A percentile compares a stretch with the other conserved stretches of the same genome.
These are phyloP conservation scores for Phialophora verrucosa DNA, from an alignment of 2,329 filamentous ascomycete species.

Conservation along the genomic window DNA sequence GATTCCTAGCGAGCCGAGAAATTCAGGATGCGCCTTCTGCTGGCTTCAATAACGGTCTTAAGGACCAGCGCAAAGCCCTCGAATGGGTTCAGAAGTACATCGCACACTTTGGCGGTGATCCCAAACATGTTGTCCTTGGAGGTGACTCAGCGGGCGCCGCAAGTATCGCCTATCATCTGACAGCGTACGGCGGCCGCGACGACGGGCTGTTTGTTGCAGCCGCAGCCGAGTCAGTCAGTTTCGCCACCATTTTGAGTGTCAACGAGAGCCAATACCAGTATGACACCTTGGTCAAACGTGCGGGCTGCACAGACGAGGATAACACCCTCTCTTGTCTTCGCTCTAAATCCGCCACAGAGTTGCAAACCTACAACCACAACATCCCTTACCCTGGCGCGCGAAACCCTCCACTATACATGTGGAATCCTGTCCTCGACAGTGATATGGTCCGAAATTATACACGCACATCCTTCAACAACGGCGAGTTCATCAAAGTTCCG, in stretches of 20 bases:
- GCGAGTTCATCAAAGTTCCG: slow-evolving; percentile 59
- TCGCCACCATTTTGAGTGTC: slow-evolving; percentile 56
- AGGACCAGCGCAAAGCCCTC: slow-evolving; percentile 71
- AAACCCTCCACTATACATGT: slow-evolving; percentile 56
- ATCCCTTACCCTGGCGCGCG: slow-evolving; percentile 54
- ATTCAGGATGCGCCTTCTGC: slow-evolving; percentile 50
- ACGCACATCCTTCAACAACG: slow-evolving; percentile 54
- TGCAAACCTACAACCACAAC: slow-evolving; percentile 56
- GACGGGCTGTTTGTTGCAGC: slow-evolving; percentile 59
- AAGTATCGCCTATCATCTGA: slow-evolving; percentile 69
- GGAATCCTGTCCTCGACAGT: slow-evolving; percentile 58
- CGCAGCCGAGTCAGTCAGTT: slow-evolving; percentile 61
- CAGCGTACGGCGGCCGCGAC: slow-evolving; percentile 57
- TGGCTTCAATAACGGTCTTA: slow-evolving; percentile 69
- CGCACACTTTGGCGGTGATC: slow-evolving; percentile 70
- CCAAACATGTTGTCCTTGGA: slow-evolving; percentile 69
- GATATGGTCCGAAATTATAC: slow-evolving; percentile 60
- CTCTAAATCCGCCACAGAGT: slow-evolving; percentile 48
- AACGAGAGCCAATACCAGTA: slow-evolving; percentile 59
- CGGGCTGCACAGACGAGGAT: slow-evolving; percentile 48
- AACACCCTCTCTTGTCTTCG: slow-evolving; percentile 52
- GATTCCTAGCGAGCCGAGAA: slow-evolving; percentile 69
- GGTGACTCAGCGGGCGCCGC: slow-evolving; percentile 71
- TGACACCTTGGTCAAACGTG: slow-evolving; percentile 57
- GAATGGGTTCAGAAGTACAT: slow-evolving; percentile 74